A percentile compares a stretch with the other conserved stretches of the same genome.
These are phyloP conservation scores for Dorcoceras hygrometricum DNA, from an alignment of 257 asterid genomes.

Conservation along the genomic window DNA sequence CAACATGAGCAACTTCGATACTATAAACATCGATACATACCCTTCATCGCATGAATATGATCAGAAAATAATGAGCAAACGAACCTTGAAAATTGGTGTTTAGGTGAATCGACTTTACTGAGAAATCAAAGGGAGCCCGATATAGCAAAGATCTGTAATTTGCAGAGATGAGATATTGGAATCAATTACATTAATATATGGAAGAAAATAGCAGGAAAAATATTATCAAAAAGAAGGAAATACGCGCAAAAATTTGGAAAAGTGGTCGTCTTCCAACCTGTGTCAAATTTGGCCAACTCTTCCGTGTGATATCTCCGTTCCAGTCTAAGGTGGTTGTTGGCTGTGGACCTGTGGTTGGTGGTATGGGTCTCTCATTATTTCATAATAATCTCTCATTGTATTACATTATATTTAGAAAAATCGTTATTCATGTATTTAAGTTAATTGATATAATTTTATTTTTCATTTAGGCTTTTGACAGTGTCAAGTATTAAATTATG, in stretches of 20 bases:
- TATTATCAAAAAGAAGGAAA: slow-evolving; percentile 10
- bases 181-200: slow-evolving; percentile 21
- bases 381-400: too few relatives aligned
- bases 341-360: neutral
- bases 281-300: slow-evolving; percentile 37
- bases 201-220: slow-evolving; percentile 10
- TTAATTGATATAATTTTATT: too few relatives aligned
- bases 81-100: slow-evolving; percentile 32
- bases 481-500: too few relatives aligned
- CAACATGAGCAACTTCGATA: slow-evolving; percentile 7
- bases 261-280: slow-evolving; percentile 11
- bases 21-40: neutral
- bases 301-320: neutral
- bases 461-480: too few relatives aligned
- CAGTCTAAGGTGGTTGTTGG: neutral
- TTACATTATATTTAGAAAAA: too few relatives aligned
- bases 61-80: slow-evolving; percentile 18
- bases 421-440: too few relatives aligned
- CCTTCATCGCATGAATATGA: slow-evolving; percentile 5
- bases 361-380: too few relatives aligned
- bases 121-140: slow-evolving; percentile 6
- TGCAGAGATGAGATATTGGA: neutral
- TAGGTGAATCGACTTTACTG: slow-evolving; percentile 23
- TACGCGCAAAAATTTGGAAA: slow-evolving; percentile 16
- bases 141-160: slow-evolving; percentile 29